phyloP scores from a whole-genome alignment of 139 green algal species.

The Picocystis salinarum region DNA sequence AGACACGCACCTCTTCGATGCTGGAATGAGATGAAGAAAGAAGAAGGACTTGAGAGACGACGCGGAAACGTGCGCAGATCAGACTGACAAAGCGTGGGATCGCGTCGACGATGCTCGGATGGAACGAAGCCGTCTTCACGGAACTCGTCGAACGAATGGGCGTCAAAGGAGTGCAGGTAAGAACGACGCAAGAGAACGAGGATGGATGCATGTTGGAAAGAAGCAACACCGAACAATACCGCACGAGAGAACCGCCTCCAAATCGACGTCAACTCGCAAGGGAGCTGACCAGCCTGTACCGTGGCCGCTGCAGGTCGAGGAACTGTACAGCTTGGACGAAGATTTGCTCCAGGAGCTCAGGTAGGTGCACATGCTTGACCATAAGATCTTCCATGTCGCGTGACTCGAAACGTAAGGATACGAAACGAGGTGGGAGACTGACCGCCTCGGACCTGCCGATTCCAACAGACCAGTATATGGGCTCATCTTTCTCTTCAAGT shows the following conservation, averaged over 20 bases:
- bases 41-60: too few relatives aligned
- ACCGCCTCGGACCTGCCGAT: too few relatives aligned
- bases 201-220: background rate
- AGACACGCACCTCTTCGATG: background rate
- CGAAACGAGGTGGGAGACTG: background rate
- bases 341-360: conserved; percentile 29
- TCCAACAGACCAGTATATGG: conserved; percentile 71
- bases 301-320: conserved; percentile 43
- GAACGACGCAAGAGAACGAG: background rate
- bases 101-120: too few relatives aligned
- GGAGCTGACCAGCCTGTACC: background rate
- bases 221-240: background rate
- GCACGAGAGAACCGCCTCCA: background rate
- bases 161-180: conserved; percentile 64
- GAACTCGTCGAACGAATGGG: conserved; percentile 79
- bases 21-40: background rate
- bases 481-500: conserved; percentile 98
- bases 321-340: conserved; percentile 67
- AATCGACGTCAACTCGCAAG: background rate
- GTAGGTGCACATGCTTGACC: conserved; percentile 17
- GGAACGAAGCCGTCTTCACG: conserved; percentile 58
- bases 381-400: conserved; percentile 4
- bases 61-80: too few relatives aligned
- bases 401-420: background rate
- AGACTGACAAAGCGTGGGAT: too few relatives aligned